phyloP scores from a whole-genome alignment of 2,329 filamentous ascomycete genomes.

The Blastomyces parvus region DNA sequence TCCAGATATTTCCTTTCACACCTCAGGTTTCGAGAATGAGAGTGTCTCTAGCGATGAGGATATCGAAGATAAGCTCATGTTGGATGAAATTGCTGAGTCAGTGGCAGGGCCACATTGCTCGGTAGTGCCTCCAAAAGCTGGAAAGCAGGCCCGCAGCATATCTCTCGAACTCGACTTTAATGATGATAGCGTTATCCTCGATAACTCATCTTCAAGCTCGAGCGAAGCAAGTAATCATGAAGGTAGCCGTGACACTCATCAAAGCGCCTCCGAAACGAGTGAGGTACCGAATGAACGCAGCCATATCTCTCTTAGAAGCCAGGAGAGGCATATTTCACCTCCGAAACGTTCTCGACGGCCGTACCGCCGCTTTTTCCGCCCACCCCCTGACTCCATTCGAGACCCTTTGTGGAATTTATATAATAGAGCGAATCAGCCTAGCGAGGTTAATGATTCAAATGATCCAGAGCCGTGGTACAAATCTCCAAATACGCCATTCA shows the following conservation, averaged over 20 bases:
- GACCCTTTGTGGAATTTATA: background rate
- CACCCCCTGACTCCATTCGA: background rate
- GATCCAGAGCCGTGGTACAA: conserved; percentile 23
- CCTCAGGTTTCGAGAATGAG: background rate
- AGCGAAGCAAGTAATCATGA: background rate
- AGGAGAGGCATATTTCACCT: background rate
- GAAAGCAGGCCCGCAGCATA: background rate
- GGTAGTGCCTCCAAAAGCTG: background rate
- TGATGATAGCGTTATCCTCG: background rate
- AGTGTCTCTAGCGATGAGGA: conserved; percentile 1
- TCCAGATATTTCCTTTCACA: conserved; percentile 15
- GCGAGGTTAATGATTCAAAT: background rate
- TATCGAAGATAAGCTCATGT: background rate
- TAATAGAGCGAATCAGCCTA: background rate
- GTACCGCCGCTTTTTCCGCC: background rate
- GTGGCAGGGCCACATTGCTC: background rate
- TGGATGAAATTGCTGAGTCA: conserved; percentile 1
- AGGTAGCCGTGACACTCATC: background rate
- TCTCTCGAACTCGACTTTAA: background rate
- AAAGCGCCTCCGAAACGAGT: background rate
- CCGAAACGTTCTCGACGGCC: background rate
- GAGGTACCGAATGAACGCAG: background rate
- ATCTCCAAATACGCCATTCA: conserved; percentile 31
- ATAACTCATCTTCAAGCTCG: background rate
- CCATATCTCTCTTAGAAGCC: background rate